Conservation (phyloP, 208 protist species). For the Naegleria lovaniensis region DNA sequence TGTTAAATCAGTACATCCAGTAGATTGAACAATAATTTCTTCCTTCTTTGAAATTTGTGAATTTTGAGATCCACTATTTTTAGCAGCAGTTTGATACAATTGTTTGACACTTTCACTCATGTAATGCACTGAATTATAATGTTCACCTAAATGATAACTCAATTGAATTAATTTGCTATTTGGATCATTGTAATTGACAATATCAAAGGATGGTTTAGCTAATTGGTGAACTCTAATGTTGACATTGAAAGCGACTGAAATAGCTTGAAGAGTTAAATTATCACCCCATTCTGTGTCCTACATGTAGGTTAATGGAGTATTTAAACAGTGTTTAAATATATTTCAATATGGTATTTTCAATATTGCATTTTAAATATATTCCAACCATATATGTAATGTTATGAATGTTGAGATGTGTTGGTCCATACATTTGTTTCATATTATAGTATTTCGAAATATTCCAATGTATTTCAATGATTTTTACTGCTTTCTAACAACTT, state of each 20-base stretch:
- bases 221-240: conserved; percentile 18
- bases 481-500: not conserved
- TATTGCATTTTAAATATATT: no score
- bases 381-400: no score
- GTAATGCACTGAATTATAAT: conserved; percentile 24
- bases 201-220: not conserved
- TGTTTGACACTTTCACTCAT: not conserved
- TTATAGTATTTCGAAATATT: no score
- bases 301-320: no score
- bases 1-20: not conserved
- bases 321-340: no score
- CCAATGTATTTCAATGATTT: no score
- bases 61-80: not conserved
- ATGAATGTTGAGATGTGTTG: no score
- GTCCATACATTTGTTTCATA: no score
- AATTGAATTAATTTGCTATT: conserved; percentile 1
- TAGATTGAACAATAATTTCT: not conserved
- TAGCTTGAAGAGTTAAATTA: not conserved
- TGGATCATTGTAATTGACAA: not conserved
- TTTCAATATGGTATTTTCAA: no score
- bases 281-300: not conserved
- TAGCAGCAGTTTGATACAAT: not conserved
- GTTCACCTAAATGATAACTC: not conserved
- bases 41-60: not conserved
- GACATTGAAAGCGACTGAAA: not conserved